Conservation (phyloP, 192 early-diverging fungal species). For the Geosiphon pyriformis region DNA sequence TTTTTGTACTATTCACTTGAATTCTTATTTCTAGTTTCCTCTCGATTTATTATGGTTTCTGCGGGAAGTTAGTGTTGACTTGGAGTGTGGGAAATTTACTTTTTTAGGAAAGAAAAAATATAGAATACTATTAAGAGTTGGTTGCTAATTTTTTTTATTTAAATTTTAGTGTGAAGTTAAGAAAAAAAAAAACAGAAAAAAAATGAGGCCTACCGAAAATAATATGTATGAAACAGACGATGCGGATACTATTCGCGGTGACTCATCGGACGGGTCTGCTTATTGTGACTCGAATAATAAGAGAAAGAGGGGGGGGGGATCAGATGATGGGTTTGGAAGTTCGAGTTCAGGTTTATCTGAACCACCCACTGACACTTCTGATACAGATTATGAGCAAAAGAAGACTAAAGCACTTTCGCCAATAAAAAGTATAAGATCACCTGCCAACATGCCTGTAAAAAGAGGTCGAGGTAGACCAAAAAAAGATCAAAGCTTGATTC, state of each 20-base stretch:
- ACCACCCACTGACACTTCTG: background rate
- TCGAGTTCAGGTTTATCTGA: background rate
- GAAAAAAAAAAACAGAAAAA: no score
- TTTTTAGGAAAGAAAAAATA: no score
- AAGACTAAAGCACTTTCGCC: background rate
- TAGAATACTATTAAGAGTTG: no score
- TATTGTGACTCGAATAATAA: background rate
- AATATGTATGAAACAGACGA: background rate
- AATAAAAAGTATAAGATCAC: background rate
- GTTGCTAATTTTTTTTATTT: no score
- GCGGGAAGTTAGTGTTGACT: no score
- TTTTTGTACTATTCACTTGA: no score
- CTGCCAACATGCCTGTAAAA: background rate
- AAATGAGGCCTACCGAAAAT: no score
- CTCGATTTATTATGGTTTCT: no score
- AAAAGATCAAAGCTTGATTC: background rate
- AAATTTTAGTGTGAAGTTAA: no score
- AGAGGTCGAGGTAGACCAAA: constrained; percentile 5
- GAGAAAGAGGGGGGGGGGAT: background rate
- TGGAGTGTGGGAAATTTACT: no score
- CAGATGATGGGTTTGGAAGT: background rate
- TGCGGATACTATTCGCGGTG: background rate
- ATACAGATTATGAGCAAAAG: background rate
- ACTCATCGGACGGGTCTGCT: background rate
- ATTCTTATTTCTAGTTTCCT: no score